Evolutionary conservation across 2,329 filamentous ascomycete species (phyloP).

Genomic region (Tolypocladium nubicola): DNA sequence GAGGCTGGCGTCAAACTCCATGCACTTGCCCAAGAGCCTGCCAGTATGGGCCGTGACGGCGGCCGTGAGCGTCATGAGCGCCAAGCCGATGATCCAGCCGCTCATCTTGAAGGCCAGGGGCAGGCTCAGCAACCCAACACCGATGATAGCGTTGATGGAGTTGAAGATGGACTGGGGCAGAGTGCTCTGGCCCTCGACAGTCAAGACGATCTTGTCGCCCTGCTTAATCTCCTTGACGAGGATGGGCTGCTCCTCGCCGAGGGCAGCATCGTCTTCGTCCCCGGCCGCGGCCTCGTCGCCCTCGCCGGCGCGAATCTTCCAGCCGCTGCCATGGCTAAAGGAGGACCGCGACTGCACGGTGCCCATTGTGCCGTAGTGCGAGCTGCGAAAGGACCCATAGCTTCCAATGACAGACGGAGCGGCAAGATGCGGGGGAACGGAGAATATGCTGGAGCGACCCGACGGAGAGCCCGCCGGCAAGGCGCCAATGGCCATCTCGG

Average conservation of each 20-base stretch:
- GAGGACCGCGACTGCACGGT: constrained; percentile 29
- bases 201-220: constrained; percentile 72
- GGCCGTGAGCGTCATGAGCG: constrained; percentile 64
- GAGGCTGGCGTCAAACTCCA: constrained; percentile 73
- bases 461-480: constrained; percentile 17
- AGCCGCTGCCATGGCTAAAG: constrained; percentile 28
- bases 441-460: constrained; percentile 37
- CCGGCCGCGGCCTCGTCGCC: constrained; percentile 14
- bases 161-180: constrained; percentile 94
- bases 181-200: constrained; percentile 89
- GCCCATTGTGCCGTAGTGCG: constrained; percentile 41
- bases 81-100: constrained; percentile 76
- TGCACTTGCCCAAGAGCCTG: constrained; percentile 73
- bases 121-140: constrained; percentile 79
- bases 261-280: constrained; percentile 23
- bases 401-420: constrained; percentile 63
- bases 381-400: constrained; percentile 45
- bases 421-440: constrained; percentile 48
- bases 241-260: constrained; percentile 59
- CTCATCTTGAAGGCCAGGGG: constrained; percentile 81
- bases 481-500: constrained; percentile 26
- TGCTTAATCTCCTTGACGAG: constrained; percentile 85
- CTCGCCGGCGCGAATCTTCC: constrained; percentile 11
- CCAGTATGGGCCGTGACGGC: constrained; percentile 77
- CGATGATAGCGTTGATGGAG: constrained; percentile 86